Conservation (phyloP, 495 filamentous ascomycete species). For the Trichocladium antarcticum region DNA sequence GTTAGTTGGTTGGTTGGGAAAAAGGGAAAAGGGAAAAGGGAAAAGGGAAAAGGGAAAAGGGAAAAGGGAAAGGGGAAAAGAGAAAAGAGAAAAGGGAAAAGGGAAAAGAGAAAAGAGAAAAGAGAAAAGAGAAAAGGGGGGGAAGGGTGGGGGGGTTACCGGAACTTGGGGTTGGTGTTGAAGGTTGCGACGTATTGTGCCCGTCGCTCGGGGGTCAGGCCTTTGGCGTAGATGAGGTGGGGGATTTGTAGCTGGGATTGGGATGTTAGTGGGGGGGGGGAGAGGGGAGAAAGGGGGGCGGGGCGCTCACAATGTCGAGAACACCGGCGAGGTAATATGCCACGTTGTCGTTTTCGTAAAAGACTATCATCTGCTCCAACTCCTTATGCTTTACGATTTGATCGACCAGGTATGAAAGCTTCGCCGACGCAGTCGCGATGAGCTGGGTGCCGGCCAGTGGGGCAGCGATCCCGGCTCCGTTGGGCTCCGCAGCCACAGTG, state of each 20-base stretch:
- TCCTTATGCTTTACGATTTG: conserved; percentile 53
- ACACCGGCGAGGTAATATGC: conserved; percentile 75
- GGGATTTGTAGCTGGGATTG: conserved; percentile 48
- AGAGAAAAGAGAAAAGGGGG: not conserved
- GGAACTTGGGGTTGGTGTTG: conserved; percentile 49
- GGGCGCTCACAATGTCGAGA: conserved; percentile 49
- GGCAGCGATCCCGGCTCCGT: conserved; percentile 25
- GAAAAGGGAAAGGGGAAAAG: not conserved
- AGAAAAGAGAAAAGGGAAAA: not conserved
- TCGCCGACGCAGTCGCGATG: conserved; percentile 71
- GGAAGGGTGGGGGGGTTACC: conserved; percentile 13
- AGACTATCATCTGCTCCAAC: conserved; percentile 78
- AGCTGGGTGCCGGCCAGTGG: conserved; percentile 52
- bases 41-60: not conserved
- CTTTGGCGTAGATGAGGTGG: conserved; percentile 72
- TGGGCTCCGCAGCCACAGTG: not conserved
- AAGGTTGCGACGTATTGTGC: conserved; percentile 69
- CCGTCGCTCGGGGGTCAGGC: conserved; percentile 46
- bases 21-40: too few species aligned
- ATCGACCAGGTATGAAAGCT: conserved; percentile 77
- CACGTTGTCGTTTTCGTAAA: conserved; percentile 80
- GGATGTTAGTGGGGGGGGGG: conserved; percentile 7
- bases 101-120: not conserved
- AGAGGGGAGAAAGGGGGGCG: not conserved
- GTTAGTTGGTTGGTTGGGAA: conserved; percentile 9